A percentile compares a stretch with the other conserved stretches of the same genome.
Conservation (phyloP, 163 green algal species). For the Prototheca cutis region DNA sequence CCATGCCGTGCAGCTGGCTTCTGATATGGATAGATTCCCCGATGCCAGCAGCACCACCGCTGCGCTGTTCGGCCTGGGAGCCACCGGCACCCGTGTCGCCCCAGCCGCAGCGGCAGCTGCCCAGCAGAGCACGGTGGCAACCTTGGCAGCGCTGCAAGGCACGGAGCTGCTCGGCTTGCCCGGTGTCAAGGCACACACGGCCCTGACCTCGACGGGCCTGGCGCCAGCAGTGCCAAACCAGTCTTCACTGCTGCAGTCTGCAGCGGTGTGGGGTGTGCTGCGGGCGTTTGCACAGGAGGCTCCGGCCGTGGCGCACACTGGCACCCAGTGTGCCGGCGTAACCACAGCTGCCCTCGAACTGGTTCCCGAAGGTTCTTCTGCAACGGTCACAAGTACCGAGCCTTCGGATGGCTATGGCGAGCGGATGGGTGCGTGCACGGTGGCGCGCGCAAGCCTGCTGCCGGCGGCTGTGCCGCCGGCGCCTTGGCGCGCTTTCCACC, state of each 20-base stretch:
- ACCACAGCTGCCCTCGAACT: not conserved
- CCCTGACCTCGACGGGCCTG: not conserved
- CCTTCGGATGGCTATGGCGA: slow-evolving; percentile 21
- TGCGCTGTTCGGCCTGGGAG: too few species aligned
- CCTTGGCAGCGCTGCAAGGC: slow-evolving; percentile 1
- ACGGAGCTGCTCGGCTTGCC: not conserved
- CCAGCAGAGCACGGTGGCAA: not conserved
- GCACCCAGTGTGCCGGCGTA: not conserved
- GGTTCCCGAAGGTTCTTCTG: not conserved
- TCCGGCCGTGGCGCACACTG: slow-evolving; percentile 6
- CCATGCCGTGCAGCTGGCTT: too few species aligned
- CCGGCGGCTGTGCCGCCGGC: slow-evolving; percentile 3
- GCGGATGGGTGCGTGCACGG: not conserved
- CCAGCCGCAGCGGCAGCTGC: too few species aligned
- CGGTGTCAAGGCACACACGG: not conserved
- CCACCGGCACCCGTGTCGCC: too few species aligned
- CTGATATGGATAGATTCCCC: too few species aligned
- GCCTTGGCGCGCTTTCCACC: slow-evolving; percentile 11
- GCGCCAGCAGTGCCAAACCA: too few species aligned
- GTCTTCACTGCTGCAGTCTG: too few species aligned
- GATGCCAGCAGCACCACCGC: too few species aligned
- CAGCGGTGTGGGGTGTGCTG: slow-evolving; percentile 22
- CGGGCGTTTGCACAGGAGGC: slow-evolving; percentile 20
- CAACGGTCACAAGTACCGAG: not conserved
- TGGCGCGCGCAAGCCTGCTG: slow-evolving; percentile 1